Percentiles rank a stretch among this genome's conserved stretches.
Conservation (phyloP, 345 rosid genomes). For the Salix koriyanagi region DNA sequence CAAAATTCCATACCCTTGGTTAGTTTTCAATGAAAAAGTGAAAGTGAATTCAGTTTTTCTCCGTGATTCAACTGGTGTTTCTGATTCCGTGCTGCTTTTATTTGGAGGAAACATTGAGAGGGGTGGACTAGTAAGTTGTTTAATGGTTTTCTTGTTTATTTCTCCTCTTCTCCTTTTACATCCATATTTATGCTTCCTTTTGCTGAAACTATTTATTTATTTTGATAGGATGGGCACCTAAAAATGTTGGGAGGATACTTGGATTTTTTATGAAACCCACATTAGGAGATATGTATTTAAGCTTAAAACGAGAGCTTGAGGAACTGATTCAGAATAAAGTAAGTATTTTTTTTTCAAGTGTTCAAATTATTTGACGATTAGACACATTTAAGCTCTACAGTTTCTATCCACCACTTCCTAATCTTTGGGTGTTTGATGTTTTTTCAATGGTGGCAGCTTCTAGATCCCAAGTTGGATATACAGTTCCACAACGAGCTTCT, state of each 20-base stretch:
- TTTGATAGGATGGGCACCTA: conserved; percentile 82
- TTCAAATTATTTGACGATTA: too few species aligned
- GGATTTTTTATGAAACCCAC: conserved; percentile 87
- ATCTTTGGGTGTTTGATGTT: too few species aligned
- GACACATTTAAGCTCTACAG: too few species aligned
- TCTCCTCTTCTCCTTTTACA: neutral
- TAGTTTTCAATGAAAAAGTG: conserved; percentile 73
- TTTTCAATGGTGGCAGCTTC: too few species aligned
- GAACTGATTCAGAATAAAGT: conserved; percentile 80
- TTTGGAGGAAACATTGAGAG: conserved; percentile 75
- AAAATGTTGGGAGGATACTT: conserved; percentile 92
- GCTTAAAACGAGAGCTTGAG: conserved; percentile 67
- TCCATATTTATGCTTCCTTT: conserved; percentile 3
- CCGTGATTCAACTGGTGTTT: conserved; percentile 85
- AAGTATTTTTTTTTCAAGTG: conserved; percentile 18
- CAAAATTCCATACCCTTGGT: conserved; percentile 91
- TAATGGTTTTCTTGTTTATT: conserved; percentile 6
- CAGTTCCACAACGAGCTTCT: too few species aligned
- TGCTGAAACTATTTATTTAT: neutral
- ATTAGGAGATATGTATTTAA: conserved; percentile 56
- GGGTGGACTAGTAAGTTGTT: conserved; percentile 83
- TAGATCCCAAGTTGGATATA: too few species aligned
- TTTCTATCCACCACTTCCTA: too few species aligned
- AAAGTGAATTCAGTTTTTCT: conserved; percentile 94
- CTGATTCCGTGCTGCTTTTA: conserved; percentile 82